These are phyloP conservation scores for Draba incana DNA, from an alignment of 345 rosid genomes.

Conservation along the genomic window DNA sequence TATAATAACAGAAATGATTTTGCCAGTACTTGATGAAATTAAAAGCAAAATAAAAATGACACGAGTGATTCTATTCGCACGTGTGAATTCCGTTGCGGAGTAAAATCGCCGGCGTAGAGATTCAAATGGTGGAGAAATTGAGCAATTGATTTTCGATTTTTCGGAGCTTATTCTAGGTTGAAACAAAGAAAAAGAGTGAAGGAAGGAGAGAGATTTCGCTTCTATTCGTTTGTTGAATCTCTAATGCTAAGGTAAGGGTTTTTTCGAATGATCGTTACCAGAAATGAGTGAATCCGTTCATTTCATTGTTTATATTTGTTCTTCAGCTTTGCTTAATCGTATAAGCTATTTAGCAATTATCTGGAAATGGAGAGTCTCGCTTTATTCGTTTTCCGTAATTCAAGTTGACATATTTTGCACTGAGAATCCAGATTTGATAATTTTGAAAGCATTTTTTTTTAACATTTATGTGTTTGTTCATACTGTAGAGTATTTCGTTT, in stretches of 20 bases:
- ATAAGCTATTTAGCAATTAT: neutral
- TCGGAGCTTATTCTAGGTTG: too few relatives aligned
- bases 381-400: too few relatives aligned
- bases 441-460: neutral
- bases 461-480: too few relatives aligned
- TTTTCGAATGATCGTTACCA: neutral
- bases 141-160: constrained; percentile 15
- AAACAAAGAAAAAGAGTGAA: neutral
- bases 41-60: too few relatives aligned
- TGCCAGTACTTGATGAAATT: too few relatives aligned
- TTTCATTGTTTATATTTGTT: neutral
- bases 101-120: neutral
- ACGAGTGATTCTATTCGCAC: too few relatives aligned
- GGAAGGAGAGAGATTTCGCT: too few relatives aligned
- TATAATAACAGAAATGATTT: too few relatives aligned
- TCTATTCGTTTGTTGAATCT: constrained; percentile 22
- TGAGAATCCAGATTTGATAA: too few relatives aligned
- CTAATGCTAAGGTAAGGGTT: constrained; percentile 40
- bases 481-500: constrained; percentile 17
- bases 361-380: constrained; percentile 5
- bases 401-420: too few relatives aligned
- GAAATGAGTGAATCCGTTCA: too few relatives aligned
- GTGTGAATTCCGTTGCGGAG: constrained; percentile 35
- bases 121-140: neutral
- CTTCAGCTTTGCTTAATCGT: constrained; percentile 14